Base-by-base conservation (phyloP, 106 monocot genomes). In the Narthecium ossifragum region DNA sequence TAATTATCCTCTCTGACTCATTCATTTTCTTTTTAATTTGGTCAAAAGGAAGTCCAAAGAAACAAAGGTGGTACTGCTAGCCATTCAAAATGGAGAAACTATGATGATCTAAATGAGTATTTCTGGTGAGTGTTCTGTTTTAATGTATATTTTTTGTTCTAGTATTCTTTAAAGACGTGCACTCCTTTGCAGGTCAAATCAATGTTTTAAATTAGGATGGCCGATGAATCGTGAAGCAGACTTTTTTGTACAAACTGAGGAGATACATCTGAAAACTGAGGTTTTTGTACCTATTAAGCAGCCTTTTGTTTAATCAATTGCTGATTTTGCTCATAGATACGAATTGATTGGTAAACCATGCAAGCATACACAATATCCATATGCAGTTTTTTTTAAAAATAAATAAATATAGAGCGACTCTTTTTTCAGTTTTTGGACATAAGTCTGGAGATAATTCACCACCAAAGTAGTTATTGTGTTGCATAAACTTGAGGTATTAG, bases 41-140 rank as follows among this genome's bases (percentile, higher is more conserved):
- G 60, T 49, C 34, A 52, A 60, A 78, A 94, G 94, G 94, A 94
- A 86, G 77, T 61, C 52, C 63, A 72, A 71, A 86, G 67, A 73
- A 78, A 73, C 61, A 94, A 83, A 78, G 43, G 43, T 31, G 74
- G 86, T 64, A 83, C 83, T 43, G 65, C 80, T 53, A 90, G 90
- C 72, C 94, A 94, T 83, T 85, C 94, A 12, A 79, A 72, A 68
- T 94, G 94, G 94, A 80, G 94, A 75, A 94, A 94, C 45, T 94
- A 94, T 74, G 94, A 94, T 86, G 94, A 94, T 67, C 53, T 94
- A 66, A 94, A 94, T 75, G 94, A 94, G 66, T 94, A 83, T 31
- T 94, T 94, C 65, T 94, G 94, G 94, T 94, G 54, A 64, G 68
- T 53, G 25, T 58, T 13, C 13, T 31, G 21, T 21, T 50, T 40